Evolutionary conservation across 768 basidiomycete genomes (phyloP), one percentile per base, ranked within the genome.

Genomic region (Leccinum variicolor): DNA sequence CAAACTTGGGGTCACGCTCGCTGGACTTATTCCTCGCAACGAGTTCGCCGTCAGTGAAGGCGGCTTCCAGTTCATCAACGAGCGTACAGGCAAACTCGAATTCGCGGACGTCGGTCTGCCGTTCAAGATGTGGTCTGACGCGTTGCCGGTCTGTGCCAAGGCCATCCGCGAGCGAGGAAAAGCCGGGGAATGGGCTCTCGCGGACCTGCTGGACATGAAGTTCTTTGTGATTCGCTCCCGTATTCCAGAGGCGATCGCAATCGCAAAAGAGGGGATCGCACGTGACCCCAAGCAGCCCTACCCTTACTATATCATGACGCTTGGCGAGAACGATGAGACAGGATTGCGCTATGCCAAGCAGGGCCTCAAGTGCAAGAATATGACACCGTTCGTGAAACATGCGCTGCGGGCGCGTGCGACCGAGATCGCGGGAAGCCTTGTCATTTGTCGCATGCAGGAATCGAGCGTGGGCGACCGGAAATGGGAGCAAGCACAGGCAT

Each of bases 201-300:
- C 85, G 2, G 84, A 86, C 62, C 83, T 86, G 52, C 64, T 87
- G n/a, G 83, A 86, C 34, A 80, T 86, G 73, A 86, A 87, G 64
- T 82, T 67, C 64, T 62, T 65, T 50, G 78, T 86, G 60, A 76
- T 83, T 71, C 75, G 73, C 51, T 72, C 74, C 46, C 77, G 79
- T 8, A 66, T 82, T 21, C 68, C 72, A 0, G 79, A 83, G 2
- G 84, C 84, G 2, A 73, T 80, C 39, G 62, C 59, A 17, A 58
- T 77, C 3, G 84, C 83, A 0, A 71, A 78, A 56, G 70, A 73
- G 26, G 76, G 73, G 0, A 66, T 86, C 21, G 65, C 77, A 59
- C 79, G 83, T 29, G 84, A 79, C 59, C 84, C 85, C 1, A 73
- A 80, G 13, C 72, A 78, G 19, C 77, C 80, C 3, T 87, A 86